phyloP scores from a whole-genome alignment of 2,329 filamentous ascomycete genomes.

The Paecilomyces sp. region DNA sequence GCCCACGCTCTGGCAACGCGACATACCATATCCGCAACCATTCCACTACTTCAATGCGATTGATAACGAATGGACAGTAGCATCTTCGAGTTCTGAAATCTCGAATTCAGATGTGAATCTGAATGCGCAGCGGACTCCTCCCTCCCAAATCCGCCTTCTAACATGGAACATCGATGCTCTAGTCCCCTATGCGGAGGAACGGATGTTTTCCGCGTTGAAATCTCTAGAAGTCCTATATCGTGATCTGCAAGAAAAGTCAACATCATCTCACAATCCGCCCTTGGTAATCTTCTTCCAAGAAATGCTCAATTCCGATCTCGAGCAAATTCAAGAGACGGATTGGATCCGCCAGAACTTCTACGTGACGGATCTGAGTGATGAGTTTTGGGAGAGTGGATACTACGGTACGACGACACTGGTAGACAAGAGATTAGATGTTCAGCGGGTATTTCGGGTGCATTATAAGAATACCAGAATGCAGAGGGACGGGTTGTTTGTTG shows the following conservation, averaged over 20 bases:
- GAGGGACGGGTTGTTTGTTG: slow-evolving; percentile 51
- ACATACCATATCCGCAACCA: slow-evolving; percentile 12
- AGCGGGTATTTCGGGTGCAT: slow-evolving; percentile 44
- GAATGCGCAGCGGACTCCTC: neutral
- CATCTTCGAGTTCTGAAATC: neutral
- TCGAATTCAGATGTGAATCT: neutral
- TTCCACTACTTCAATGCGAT: slow-evolving; percentile 10
- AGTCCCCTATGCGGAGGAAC: slow-evolving; percentile 25
- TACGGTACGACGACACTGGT: slow-evolving; percentile 51
- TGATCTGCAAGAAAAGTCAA: slow-evolving; percentile 3
- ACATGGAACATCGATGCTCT: slow-evolving; percentile 47
- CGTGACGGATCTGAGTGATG: slow-evolving; percentile 40
- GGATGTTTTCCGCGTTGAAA: slow-evolving; percentile 35
- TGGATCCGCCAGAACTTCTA: slow-evolving; percentile 46
- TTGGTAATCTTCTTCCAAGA: slow-evolving; percentile 48
- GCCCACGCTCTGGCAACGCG: slow-evolving; percentile 11
- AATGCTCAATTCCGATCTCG: slow-evolving; percentile 42
- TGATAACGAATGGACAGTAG: slow-evolving; percentile 7
- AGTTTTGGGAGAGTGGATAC: slow-evolving; percentile 37
- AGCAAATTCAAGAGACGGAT: slow-evolving; percentile 33
- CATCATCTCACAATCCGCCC: neutral
- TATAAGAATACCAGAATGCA: slow-evolving; percentile 45
- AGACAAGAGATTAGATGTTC: slow-evolving; percentile 40
- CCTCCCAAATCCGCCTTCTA: slow-evolving; percentile 23
- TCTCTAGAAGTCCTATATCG: slow-evolving; percentile 28